Base-by-base conservation (phyloP, 2,329 filamentous ascomycete species). In the Fusarium verrucosum region DNA sequence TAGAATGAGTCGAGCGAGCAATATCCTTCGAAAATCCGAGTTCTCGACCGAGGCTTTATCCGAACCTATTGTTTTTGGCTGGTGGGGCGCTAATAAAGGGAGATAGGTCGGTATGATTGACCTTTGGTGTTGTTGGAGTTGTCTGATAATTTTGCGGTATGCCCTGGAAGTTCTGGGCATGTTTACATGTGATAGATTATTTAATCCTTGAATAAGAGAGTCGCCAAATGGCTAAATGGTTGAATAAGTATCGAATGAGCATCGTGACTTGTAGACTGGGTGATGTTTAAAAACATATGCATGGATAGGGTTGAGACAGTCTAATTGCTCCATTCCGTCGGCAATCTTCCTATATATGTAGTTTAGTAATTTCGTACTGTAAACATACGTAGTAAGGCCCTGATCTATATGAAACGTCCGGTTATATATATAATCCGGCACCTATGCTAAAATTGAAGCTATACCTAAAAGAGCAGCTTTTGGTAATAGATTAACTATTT, bases 11-110 rank as follows among this genome's bases (percentile, higher is more conserved):
- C 53, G 14, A 22, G 35, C 13, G 25, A 53, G 43, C 33, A 53
- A 25, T 23, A 13, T 11, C 17, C 40, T 46, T 60, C 57, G 57
- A 60, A 60, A 55, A 55, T 61, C 57, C 58, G 58, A 61, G 46
- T 53, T 40, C 47, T 60, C 56, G 55, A 60, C 57, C 55, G 57
- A 60, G 37, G 37, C 14, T 55, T 58, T 30, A 37, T 19, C 58
- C 50, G 56, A 61, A 61, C 49, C 42, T 56, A 61, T 28, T 20
- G 23, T 41, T 17, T 38, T 49, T n/a, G 33, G 26, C 16, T 22
- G 32, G 45, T 44, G 54, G 50, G 56, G 28, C 53, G 26, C 37
- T 43, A 44, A 28, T 35, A 22, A 51, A 49, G 35, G 19, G 41
- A 28, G 28, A 23, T n/a, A n/a, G n/a, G n/a, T n/a, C n/a, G n/a